phyloP scores from a whole-genome alignment of 192 early-diverging fungal species.

The Cetraspora pellucida region DNA sequence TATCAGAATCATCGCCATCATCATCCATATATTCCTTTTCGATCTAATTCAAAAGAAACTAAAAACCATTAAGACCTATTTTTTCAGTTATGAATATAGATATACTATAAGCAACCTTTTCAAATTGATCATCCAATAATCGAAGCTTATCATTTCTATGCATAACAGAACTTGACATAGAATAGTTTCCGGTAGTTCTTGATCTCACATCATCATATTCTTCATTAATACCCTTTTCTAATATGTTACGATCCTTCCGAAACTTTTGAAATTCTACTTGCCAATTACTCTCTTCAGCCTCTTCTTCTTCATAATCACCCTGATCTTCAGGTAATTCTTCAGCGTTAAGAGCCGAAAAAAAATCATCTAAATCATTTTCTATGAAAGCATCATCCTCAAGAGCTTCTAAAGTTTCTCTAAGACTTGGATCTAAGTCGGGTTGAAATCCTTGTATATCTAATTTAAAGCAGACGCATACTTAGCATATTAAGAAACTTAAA shows the following conservation, averaged over 20 bases:
- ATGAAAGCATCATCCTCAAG: conserved; percentile 91
- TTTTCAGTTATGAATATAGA: background rate
- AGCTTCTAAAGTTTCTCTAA: conserved; percentile 90
- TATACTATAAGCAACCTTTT: conserved; percentile 56
- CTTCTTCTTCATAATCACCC: conserved; percentile 49
- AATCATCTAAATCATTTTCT: conserved; percentile 81
- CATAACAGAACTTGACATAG: conserved; percentile 94
- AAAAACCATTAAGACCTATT: conserved; percentile 41
- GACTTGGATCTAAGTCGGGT: conserved; percentile 76
- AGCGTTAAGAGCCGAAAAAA: conserved; percentile 76
- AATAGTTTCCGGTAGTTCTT: conserved; percentile 60
- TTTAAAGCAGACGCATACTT: background rate
- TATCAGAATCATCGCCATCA: conserved; percentile 59
- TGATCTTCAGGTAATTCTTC: conserved; percentile 50
- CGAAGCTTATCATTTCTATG: conserved; percentile 89
- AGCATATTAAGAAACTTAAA: background rate
- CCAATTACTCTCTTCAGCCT: conserved; percentile 55
- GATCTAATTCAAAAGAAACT: conserved; percentile 46
- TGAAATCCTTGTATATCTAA: conserved; percentile 52
- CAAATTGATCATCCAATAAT: conserved; percentile 92
- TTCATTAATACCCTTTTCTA: conserved; percentile 49
- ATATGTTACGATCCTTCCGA: conserved; percentile 44
- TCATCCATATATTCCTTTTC: conserved; percentile 61
- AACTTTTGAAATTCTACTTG: conserved; percentile 62
- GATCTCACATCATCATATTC: conserved; percentile 52